Base-by-base conservation (phyloP, 345 rosid genomes). In the Populus nigra region DNA sequence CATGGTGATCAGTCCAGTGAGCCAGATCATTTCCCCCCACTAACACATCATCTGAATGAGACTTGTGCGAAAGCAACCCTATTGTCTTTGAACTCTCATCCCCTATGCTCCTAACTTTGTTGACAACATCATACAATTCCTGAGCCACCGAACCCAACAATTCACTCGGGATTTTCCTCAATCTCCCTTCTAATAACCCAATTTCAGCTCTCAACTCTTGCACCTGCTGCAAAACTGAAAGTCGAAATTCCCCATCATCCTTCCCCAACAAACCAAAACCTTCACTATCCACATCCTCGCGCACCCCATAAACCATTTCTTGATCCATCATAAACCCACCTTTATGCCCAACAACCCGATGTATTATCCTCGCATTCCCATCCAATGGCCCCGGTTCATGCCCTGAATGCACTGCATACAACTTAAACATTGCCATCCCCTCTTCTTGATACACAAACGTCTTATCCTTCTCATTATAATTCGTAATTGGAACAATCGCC, bases 331-430 rank as follows among this genome's bases (percentile, higher is more conserved):
- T 68, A 81, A 90, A 84, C 8, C 90, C 89, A 35, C 91, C 97
- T 77, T 91, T 93, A 71, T 90, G 93, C 85, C 98, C 99, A 83
- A 96, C 93, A 75, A 96, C 88, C 41, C 99, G 88, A 86, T 96
- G 99, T 91, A 96, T 93, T 79, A 96, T 96, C 84, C 99, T 92
- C 1, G 99, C 99, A 71, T 93, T 92, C 29, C 99, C 99, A 88
- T 96, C 98, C 84, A 88, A 69, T 0, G 99, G 98, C 73, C 99
- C 99, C 0, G 99, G 99, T 77, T 96, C 98, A 76, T 96, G 99
- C n/a, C 99, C 97, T 0, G 99, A 88, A 88, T 96, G 99, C 69
- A 96, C 99, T 0, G 97, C 99, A 76, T 92, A 96, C 22, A 96
- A 76, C 88, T 92, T 96, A 79, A 96, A 96, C 73, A 96, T 90